Conservation (phyloP, 257 asterid genomes). For the Penstemon barbatus region DNA sequence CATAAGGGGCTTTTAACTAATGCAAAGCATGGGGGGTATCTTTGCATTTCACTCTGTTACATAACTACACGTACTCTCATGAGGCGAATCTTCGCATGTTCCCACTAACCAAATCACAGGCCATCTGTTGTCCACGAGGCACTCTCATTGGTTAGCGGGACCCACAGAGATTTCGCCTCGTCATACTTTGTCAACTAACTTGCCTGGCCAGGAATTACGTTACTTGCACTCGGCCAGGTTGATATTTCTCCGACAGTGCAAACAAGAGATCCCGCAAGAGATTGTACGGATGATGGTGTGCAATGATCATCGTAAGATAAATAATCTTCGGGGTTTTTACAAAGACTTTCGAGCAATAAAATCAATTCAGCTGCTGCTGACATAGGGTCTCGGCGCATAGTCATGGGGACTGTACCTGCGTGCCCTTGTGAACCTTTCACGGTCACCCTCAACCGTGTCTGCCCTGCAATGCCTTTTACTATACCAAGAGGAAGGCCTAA, state of each 20-base stretch:
- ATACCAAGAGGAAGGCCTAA: slow-evolving; percentile 85
- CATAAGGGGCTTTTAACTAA: too few relatives aligned
- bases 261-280: slow-evolving; percentile 90
- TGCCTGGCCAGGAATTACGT: slow-evolving; percentile 99
- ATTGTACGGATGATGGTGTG: slow-evolving; percentile 52
- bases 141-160: too few relatives aligned
- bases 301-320: slow-evolving; percentile 75
- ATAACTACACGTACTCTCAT: neutral
- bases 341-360: slow-evolving; percentile 74
- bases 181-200: slow-evolving; percentile 29
- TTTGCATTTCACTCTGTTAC: too few relatives aligned
- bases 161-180: neutral
- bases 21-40: too few relatives aligned
- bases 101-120: too few relatives aligned
- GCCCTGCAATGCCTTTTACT: slow-evolving; percentile 98
- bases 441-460: slow-evolving; percentile 85
- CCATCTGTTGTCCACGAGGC: too few relatives aligned
- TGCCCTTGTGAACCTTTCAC: slow-evolving; percentile 98
- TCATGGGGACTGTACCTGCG: slow-evolving; percentile 98
- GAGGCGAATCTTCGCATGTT: too few relatives aligned
- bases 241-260: slow-evolving; percentile 98
- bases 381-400: slow-evolving; percentile 95
- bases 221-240: slow-evolving; percentile 98
- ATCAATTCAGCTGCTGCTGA: slow-evolving; percentile 93
- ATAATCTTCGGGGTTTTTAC: slow-evolving; percentile 81